These are phyloP conservation scores for Rugonectria rugulosa DNA, from an alignment of 2,329 filamentous ascomycete genomes.

Conservation along the genomic window DNA sequence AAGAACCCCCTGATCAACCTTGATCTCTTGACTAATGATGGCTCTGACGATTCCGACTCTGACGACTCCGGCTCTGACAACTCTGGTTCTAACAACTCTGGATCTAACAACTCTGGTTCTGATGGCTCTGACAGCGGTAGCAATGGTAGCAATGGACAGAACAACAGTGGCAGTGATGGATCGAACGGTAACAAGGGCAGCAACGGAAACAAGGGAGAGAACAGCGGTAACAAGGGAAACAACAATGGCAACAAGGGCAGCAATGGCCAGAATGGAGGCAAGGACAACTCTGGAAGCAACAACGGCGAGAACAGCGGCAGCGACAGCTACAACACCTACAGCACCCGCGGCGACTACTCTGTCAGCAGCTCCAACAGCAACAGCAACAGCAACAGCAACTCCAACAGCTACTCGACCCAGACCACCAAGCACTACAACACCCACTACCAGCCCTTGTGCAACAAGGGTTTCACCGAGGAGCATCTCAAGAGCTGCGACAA, in stretches of 20 bases:
- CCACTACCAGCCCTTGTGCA: constrained; percentile 38
- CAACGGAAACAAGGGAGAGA: constrained; percentile 49
- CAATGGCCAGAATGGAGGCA: constrained; percentile 51
- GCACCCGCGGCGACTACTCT: constrained; percentile 44
- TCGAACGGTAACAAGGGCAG: constrained; percentile 47
- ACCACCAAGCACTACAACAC: constrained; percentile 20
- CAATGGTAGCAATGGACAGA: constrained; percentile 11
- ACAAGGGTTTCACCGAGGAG: constrained; percentile 34
- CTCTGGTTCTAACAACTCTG: constrained; percentile 7
- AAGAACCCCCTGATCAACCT: constrained; percentile 15
- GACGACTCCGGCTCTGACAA: neutral
- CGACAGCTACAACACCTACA: constrained; percentile 46
- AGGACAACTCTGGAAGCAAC: too few species aligned
- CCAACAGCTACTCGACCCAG: too few species aligned
- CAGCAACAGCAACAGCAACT: constrained; percentile 9
- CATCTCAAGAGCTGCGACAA: constrained; percentile 22
- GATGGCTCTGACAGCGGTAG: constrained; percentile 5
- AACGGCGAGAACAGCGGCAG: constrained; percentile 40
- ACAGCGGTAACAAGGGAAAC: constrained; percentile 40
- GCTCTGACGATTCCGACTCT: neutral
- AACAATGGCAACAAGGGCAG: constrained; percentile 40
- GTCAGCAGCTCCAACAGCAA: constrained; percentile 44
- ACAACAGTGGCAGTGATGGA: constrained; percentile 28
- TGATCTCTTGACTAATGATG: constrained; percentile 10
- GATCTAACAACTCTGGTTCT: constrained; percentile 3